Evolutionary conservation across 257 asterid genomes (phyloP).

Genomic region (Pogostemon cablin): DNA sequence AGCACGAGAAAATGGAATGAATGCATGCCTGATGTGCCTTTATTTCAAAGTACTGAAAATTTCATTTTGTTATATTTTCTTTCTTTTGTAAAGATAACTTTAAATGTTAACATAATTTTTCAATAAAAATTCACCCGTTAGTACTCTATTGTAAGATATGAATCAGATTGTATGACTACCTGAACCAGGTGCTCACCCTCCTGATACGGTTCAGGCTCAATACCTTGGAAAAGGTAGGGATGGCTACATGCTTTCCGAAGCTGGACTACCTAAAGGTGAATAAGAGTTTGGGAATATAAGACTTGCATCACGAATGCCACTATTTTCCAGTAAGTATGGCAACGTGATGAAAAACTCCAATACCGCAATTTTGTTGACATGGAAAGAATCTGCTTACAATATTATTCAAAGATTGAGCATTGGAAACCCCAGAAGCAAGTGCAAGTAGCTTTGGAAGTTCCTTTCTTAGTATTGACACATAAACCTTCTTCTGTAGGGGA

Average conservation of each 20-base stretch:
- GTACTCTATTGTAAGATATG: conserved; percentile 21
- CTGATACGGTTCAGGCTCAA: conserved; percentile 97
- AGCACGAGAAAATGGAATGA: conserved; percentile 24
- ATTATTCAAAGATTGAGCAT: conserved; percentile 74
- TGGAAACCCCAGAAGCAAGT: conserved; percentile 78
- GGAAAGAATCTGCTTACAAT: conserved; percentile 53
- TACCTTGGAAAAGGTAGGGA: conserved; percentile 95
- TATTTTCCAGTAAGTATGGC: conserved; percentile 8
- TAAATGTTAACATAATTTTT: conserved; percentile 4
- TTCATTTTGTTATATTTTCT: background rate
- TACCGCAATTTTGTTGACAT: background rate
- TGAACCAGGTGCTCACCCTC: conserved; percentile 97
- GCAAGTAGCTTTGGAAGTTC: conserved; percentile 87
- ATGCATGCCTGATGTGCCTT: conserved; percentile 16
- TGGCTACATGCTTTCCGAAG: conserved; percentile 97
- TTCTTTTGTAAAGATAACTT: conserved; percentile 17
- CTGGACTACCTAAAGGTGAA: conserved; percentile 79
- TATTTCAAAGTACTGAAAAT: conserved; percentile 18
- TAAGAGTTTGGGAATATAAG: conserved; percentile 31
- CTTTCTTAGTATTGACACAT: conserved; percentile 81
- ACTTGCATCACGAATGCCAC: conserved; percentile 21
- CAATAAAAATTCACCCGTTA: conserved; percentile 20
- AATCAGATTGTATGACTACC: conserved; percentile 49
- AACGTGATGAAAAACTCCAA: conserved; percentile 22
- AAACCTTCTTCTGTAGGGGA: conserved; percentile 79